Evolutionary conservation across 2,329 filamentous ascomycete species (phyloP).

Genomic region (Microdochium bolleyi): DNA sequence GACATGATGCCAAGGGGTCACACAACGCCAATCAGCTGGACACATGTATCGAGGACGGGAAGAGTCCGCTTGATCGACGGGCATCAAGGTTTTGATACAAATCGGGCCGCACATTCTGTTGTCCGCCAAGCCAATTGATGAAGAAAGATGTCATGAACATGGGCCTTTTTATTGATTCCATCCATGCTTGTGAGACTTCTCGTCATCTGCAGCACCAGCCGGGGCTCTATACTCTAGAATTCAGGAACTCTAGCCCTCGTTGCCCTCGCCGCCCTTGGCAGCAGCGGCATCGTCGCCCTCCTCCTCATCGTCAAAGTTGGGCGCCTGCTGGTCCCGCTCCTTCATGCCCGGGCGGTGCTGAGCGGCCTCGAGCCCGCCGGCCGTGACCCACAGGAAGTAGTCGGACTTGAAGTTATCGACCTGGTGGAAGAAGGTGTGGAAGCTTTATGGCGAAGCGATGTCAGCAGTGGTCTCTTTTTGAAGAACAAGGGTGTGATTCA

Average conservation of each 20-base stretch:
- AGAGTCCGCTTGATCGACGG: no score
- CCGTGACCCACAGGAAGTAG: slow-evolving; percentile 69
- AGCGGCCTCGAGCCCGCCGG: slow-evolving; percentile 56
- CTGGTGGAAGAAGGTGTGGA: slow-evolving; percentile 72
- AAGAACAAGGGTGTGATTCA: slow-evolving; percentile 9
- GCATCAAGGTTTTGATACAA: no score
- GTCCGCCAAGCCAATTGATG: no score
- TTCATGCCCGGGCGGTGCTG: slow-evolving; percentile 35
- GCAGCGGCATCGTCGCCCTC: slow-evolving; percentile 31
- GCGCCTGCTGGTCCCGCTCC: slow-evolving; percentile 30
- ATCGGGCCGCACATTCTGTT: no score
- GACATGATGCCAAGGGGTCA: no score
- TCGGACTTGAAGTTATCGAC: slow-evolving; percentile 66
- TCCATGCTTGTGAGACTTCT: no score
- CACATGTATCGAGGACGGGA: no score
- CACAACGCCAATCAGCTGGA: no score
- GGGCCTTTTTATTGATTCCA: no score
- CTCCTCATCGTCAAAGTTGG: slow-evolving; percentile 44
- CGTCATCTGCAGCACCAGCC: no score
- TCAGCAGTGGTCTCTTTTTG: neutral
- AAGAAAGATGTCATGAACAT: no score
- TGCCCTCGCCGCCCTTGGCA: neutral
- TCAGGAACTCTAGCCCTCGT: slow-evolving; percentile 13
- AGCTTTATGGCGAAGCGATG: slow-evolving; percentile 37
- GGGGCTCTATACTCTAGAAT: no score